Percentiles rank a stretch among this genome's conserved stretches.
Evolutionary conservation across 129 eudicot species (phyloP).

Genomic region (Silybum marianum): DNA sequence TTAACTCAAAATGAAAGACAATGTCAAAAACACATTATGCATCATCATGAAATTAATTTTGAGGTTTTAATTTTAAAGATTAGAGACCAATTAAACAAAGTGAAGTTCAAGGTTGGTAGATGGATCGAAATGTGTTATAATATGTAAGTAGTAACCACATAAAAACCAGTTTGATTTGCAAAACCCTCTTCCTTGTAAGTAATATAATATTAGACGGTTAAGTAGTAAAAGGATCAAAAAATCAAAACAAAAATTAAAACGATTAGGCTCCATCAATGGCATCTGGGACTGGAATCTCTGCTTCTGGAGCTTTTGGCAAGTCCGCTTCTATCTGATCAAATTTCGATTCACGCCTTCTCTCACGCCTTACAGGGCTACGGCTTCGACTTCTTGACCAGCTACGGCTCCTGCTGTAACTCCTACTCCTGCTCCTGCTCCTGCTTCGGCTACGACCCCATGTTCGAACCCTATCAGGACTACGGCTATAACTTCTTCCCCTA

Average conservation of each 20-base stretch:
- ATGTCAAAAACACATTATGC: too few species aligned
- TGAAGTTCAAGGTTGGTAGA: background rate
- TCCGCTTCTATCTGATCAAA: constrained; percentile 56
- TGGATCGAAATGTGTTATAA: background rate
- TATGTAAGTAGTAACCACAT: background rate
- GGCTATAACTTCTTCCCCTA: constrained; percentile 72
- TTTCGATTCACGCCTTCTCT: constrained; percentile 49
- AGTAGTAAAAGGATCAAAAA: background rate
- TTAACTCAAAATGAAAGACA: too few species aligned
- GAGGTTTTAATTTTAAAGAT: background rate
- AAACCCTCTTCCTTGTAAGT: background rate
- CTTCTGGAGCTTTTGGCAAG: background rate
- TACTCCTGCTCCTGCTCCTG: constrained; percentile 56
- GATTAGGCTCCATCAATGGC: background rate
- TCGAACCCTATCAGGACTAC: constrained; percentile 69
- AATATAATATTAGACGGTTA: too few species aligned
- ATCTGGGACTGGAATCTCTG: background rate
- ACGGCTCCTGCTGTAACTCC: constrained; percentile 52
- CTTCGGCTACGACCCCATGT: constrained; percentile 65
- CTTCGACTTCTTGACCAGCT: constrained; percentile 48
- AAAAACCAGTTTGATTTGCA: background rate
- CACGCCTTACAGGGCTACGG: constrained; percentile 44
- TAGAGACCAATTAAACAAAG: too few species aligned
- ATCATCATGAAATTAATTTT: too few species aligned
- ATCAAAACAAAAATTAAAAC: background rate